A percentile compares a stretch with the other conserved stretches of the same genome.
Conservation (phyloP, 768 basidiomycete genomes). For the Pisolithus tinctorius region DNA sequence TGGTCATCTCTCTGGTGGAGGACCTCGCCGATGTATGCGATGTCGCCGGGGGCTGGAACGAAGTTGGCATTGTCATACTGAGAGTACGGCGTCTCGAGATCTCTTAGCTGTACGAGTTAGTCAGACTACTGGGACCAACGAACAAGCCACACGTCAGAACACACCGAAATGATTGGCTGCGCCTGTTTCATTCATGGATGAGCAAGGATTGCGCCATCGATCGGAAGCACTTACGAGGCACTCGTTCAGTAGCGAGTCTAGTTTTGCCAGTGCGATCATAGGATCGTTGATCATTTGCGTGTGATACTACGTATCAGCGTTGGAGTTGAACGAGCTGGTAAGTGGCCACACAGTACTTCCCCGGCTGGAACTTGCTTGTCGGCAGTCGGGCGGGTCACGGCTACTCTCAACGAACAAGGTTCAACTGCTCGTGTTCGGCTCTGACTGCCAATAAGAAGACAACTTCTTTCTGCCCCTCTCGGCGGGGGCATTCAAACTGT, state of each 20-base stretch:
- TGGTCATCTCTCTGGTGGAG: constrained; percentile 15
- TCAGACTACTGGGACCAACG: background rate
- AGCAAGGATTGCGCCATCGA: constrained; percentile 30
- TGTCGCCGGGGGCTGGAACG: constrained; percentile 11
- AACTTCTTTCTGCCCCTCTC: too few species aligned
- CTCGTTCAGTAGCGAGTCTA: constrained; percentile 15
- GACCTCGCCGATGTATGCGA: constrained; percentile 11
- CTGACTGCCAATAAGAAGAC: background rate
- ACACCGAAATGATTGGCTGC: constrained; percentile 14
- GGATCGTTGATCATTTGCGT: background rate
- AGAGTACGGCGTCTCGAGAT: constrained; percentile 16
- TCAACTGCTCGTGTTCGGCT: too few species aligned
- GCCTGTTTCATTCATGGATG: constrained; percentile 10
- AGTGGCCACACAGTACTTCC: background rate
- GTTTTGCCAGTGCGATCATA: constrained; percentile 2
- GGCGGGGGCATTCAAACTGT: background rate
- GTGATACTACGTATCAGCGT: background rate
- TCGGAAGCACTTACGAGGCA: constrained; percentile 13
- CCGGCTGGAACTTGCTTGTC: background rate
- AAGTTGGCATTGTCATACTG: constrained; percentile 4
- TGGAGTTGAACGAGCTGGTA: background rate
- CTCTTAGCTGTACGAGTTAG: constrained; percentile 3
- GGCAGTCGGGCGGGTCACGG: background rate
- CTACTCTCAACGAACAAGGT: background rate
- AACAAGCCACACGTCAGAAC: constrained; percentile 1